These are phyloP conservation scores for Rosa rugosa DNA, from an alignment of 306 rosid species.

Conservation along the genomic window DNA sequence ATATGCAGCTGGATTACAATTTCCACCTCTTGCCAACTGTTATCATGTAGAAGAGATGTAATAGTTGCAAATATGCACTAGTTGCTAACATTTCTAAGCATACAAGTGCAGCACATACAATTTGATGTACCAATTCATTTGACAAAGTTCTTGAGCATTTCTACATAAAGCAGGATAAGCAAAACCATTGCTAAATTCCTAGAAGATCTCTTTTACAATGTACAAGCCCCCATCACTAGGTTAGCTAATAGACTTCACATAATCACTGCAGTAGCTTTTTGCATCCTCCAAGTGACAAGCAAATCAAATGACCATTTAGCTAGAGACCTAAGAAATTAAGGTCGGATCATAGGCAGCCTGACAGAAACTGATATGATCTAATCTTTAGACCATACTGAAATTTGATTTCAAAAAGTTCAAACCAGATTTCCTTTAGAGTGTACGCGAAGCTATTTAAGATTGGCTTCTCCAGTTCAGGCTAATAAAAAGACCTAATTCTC, in stretches of 20 bases:
- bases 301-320: background rate
- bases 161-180: background rate
- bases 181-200: background rate
- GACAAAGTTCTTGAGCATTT: background rate
- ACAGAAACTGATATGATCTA: background rate
- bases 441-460: background rate
- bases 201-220: background rate
- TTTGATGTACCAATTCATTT: background rate
- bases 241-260: background rate
- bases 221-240: background rate
- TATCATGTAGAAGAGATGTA: background rate
- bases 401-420: background rate
- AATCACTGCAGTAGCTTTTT: background rate
- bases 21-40: conserved; percentile 3
- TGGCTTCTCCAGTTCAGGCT: background rate
- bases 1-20: conserved; percentile 6
- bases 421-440: background rate
- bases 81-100: background rate
- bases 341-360: background rate
- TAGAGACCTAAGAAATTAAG: background rate
- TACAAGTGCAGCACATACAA: background rate
- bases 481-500: background rate
- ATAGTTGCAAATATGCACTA: background rate
- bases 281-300: background rate
- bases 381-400: background rate